A percentile compares a stretch with the other conserved stretches of the same genome.
phyloP scores from a whole-genome alignment of 345 rosid species.

The Gossypium anomalum region DNA sequence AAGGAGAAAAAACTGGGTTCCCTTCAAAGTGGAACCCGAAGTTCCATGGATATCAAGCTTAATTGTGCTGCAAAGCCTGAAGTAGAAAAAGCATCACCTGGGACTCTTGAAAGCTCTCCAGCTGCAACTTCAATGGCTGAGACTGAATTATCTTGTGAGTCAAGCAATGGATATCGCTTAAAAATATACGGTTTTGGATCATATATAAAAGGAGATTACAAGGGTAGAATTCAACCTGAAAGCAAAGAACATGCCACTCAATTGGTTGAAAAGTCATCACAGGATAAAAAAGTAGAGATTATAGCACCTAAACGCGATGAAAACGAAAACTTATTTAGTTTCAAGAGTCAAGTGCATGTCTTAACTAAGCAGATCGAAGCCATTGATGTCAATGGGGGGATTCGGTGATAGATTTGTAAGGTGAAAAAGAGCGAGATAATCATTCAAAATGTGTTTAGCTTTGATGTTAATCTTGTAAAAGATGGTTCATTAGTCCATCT shows the following conservation, averaged over 20 bases:
- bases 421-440: neutral
- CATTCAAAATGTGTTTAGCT: neutral
- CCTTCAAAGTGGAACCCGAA: neutral
- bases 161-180: neutral
- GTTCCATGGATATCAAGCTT: neutral
- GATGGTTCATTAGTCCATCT: neutral
- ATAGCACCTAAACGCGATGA: neutral
- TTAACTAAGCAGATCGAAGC: constrained; percentile 24
- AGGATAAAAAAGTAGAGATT: constrained; percentile 7
- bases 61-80: neutral
- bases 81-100: neutral
- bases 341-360: constrained; percentile 25
- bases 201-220: neutral
- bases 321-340: constrained; percentile 27
- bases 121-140: neutral
- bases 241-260: neutral
- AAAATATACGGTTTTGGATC: neutral
- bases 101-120: neutral
- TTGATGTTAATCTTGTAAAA: neutral
- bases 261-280: constrained; percentile 13
- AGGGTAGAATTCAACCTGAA: neutral
- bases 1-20: constrained; percentile 10
- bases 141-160: neutral
- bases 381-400: constrained; percentile 18
- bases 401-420: neutral